Evolutionary conservation across 2,329 filamentous ascomycete species (phyloP).

Genomic region (Ilyonectria destructans): DNA sequence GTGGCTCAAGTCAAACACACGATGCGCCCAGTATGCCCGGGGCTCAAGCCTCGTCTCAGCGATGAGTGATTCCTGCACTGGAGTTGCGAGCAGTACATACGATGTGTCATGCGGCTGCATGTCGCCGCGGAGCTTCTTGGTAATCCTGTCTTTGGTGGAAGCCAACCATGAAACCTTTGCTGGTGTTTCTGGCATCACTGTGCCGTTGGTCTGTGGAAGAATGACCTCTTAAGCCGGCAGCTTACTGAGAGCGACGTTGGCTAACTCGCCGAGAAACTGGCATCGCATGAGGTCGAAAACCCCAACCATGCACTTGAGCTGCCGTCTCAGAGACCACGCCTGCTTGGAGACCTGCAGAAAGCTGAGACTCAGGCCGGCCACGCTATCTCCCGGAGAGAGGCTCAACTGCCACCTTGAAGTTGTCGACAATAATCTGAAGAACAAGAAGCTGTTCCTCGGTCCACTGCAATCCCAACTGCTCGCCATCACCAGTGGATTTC

Average conservation of each 20-base stretch:
- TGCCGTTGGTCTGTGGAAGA: not conserved
- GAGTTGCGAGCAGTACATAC: slow-evolving; percentile 51
- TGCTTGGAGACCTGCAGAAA: slow-evolving; percentile 46
- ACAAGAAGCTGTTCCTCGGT: slow-evolving; percentile 31
- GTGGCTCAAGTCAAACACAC: slow-evolving; percentile 52
- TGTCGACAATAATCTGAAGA: slow-evolving; percentile 32
- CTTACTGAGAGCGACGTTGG: slow-evolving; percentile 34
- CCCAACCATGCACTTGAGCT: slow-evolving; percentile 37
- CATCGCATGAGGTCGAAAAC: slow-evolving; percentile 47
- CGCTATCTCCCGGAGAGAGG: slow-evolving; percentile 40
- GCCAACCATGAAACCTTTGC: slow-evolving; percentile 32
- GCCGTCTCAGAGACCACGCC: slow-evolving; percentile 41
- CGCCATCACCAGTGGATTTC: not conserved
- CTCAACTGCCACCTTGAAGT: slow-evolving; percentile 25
- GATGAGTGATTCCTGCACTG: slow-evolving; percentile 57
- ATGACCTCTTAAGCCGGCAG: not conserved
- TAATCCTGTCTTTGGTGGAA: slow-evolving; percentile 27
- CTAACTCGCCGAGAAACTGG: slow-evolving; percentile 42
- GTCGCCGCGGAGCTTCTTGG: slow-evolving; percentile 32
- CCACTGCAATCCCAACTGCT: slow-evolving; percentile 24
- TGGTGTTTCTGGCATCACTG: not conserved
- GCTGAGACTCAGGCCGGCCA: slow-evolving; percentile 45
- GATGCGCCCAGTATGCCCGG: slow-evolving; percentile 58
- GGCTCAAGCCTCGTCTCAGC: slow-evolving; percentile 57
- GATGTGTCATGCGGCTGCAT: slow-evolving; percentile 28